Base-by-base conservation (phyloP, 176 grass and related monocot species). In the Musa itinerans region DNA sequence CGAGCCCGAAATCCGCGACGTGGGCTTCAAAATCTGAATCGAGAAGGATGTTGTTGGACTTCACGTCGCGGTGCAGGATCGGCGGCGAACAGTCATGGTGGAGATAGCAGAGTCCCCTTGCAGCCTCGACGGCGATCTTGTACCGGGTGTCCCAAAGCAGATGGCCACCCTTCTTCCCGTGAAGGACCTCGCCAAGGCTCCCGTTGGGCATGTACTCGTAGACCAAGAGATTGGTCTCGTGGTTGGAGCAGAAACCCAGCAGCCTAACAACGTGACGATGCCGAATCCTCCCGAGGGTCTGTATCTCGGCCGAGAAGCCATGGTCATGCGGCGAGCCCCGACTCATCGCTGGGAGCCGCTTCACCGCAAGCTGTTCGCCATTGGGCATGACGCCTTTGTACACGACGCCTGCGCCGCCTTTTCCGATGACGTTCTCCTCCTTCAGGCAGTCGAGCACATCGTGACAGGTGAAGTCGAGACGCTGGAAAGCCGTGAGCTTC, bases 311-410 rank as follows among this genome's bases (percentile, higher is more conserved):
- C 72, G 87, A 89, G 78, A 96, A 92, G 43, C 92, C 92, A 68
- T 96, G 92, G 74, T 96, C 92, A 81, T 96, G 92, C 0, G 89
- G 89, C 0, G 89, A 92, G 9, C 89, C 89, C 34, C 83, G 89
- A 78, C 85, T 92, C 83, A 96, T 92, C 0, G 76, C 70, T 0
- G 87, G 80, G 50, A 96, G 92, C 63, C 92, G 79, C 81, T 96
- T 96, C 65, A 96, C 92, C 1, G 92, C 92, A 48, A 92, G 85
- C 75, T 89, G 85, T 49, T 92, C 87, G 50, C 92, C 92, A 52
- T 92, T 88, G 34, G 92, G 87, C 89, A 96, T 96, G 16, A 84
- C 80, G 34, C 89, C 92, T 86, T 96, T 96, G 85, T 92, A 96
- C 57, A 96, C 92, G 12, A 89, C 89, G 50, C 92, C 92, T 2